Evolutionary conservation across 2,329 filamentous ascomycete species (phyloP).

Genomic region (Curvularia lunata): DNA sequence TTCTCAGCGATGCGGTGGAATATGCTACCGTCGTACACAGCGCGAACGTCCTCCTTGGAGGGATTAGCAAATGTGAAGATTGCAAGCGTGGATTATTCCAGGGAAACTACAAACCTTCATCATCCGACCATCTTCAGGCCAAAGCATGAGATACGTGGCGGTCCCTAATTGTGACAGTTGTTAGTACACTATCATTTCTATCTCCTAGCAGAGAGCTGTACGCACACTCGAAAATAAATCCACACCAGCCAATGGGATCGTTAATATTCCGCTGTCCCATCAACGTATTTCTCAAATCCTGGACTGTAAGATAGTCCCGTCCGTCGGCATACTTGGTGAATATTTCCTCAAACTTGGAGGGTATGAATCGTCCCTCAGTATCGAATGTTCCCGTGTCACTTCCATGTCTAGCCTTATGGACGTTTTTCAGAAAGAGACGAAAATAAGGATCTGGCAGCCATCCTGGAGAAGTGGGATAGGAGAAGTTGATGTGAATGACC

Average conservation of each 20-base stretch:
- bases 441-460: constrained; percentile 56
- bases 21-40: constrained; percentile 61
- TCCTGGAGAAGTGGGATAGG: constrained; percentile 55
- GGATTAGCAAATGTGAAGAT: not conserved
- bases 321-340: constrained; percentile 54
- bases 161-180: constrained; percentile 43
- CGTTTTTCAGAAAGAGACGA: constrained; percentile 49
- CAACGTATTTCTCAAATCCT: constrained; percentile 49
- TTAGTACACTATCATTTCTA: not conserved
- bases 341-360: constrained; percentile 57
- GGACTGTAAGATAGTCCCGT: constrained; percentile 50
- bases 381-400: constrained; percentile 54
- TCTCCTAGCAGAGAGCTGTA: constrained; percentile 16
- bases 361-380: constrained; percentile 54
- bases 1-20: constrained; percentile 49
- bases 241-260: constrained; percentile 57
- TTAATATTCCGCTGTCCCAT: constrained; percentile 50
- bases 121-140: constrained; percentile 63
- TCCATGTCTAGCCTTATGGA: constrained; percentile 55
- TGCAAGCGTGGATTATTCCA: no score
- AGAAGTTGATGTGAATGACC: constrained; percentile 59
- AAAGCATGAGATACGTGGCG: constrained; percentile 61
- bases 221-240: constrained; percentile 53
- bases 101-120: constrained; percentile 48
- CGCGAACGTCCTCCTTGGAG: constrained; percentile 58